A percentile compares a stretch with the other conserved stretches of the same genome.
These are phyloP conservation scores for Ramichloridium luteum DNA, from an alignment of 2,329 filamentous ascomycete species.

Conservation along the genomic window DNA sequence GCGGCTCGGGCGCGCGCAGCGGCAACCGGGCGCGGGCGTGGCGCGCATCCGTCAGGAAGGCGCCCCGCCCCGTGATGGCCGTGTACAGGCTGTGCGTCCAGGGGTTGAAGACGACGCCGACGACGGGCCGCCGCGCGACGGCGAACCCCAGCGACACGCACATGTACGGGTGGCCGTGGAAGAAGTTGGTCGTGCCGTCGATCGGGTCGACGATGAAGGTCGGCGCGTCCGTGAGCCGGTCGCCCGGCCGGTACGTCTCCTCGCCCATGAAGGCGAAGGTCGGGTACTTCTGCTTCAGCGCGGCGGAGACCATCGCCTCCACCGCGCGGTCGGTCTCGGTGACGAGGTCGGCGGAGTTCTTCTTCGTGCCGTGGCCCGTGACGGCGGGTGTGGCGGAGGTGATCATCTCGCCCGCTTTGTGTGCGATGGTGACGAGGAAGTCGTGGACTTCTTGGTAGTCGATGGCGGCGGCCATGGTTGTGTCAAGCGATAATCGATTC, in stretches of 20 bases:
- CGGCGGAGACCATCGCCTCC: conserved; percentile 44
- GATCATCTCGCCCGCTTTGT: conserved; percentile 36
- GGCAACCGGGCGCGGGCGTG: conserved; percentile 31
- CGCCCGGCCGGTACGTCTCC: conserved; percentile 60
- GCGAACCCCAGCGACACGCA: conserved; percentile 67
- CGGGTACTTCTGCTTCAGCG: conserved; percentile 41
- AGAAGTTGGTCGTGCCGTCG: conserved; percentile 71
- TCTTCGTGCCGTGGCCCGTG: conserved; percentile 32
- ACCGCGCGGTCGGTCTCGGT: conserved; percentile 53
- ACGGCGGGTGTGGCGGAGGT: conserved; percentile 33
- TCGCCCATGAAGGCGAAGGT: conserved; percentile 57
- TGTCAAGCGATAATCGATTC: too few relatives aligned
- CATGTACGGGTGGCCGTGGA: conserved; percentile 62
- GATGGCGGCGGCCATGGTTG: conserved; percentile 10
- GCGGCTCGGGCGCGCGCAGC: conserved; percentile 36
- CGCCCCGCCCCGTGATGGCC: conserved; percentile 55
- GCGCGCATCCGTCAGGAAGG: conserved; percentile 34
- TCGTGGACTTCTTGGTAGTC: conserved; percentile 38
- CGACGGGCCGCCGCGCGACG: conserved; percentile 46
- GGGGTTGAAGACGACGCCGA: conserved; percentile 73
- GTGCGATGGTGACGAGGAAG: conserved; percentile 35
- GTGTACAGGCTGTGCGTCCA: conserved; percentile 59
- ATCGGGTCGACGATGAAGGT: conserved; percentile 77
- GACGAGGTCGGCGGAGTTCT: conserved; percentile 48
- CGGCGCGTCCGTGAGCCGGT: conserved; percentile 49